Conservation (phyloP, 2,329 filamentous ascomycete species). For the Cytospora chrysosperma region DNA sequence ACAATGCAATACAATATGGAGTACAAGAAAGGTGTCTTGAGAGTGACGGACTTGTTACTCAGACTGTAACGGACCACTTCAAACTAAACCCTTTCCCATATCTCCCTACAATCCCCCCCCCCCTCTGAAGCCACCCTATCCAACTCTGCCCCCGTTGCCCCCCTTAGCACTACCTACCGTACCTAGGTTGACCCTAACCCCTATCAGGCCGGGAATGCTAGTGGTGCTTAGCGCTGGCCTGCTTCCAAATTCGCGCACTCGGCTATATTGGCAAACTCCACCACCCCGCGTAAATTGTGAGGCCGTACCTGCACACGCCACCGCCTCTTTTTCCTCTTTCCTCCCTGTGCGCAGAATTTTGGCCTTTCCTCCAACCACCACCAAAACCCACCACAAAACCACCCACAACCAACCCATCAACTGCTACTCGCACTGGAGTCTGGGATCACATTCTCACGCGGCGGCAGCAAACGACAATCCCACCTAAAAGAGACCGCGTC, state of each 20-base stretch:
- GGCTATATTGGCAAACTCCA: constrained; percentile 17
- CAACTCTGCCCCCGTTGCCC: too few relatives aligned
- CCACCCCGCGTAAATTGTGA: constrained; percentile 19
- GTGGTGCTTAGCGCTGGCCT: not conserved
- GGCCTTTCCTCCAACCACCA: constrained; percentile 10
- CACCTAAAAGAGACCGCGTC: not conserved
- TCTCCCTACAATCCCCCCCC: too few relatives aligned
- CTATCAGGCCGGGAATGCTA: not conserved
- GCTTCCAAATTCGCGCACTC: constrained; percentile 21
- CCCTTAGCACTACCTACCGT: too few relatives aligned
- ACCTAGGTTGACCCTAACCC: not conserved
- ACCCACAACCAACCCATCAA: not conserved
- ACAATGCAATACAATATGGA: not conserved
- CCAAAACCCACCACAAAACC: not conserved
- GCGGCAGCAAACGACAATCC: not conserved
- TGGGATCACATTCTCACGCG: constrained; percentile 3
- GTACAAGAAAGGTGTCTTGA: too few relatives aligned
- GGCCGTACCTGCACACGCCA: not conserved
- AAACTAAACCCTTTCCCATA: too few relatives aligned
- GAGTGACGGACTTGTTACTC: too few relatives aligned
- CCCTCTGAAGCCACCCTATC: too few relatives aligned
- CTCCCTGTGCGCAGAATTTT: constrained; percentile 18
- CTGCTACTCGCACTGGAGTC: constrained; percentile 21
- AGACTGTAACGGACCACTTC: too few relatives aligned
- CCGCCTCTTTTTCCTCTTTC: constrained; percentile 5